These are phyloP conservation scores for Cytospora paraplurivora DNA, from an alignment of 2,329 filamentous ascomycete species.

Conservation along the genomic window DNA sequence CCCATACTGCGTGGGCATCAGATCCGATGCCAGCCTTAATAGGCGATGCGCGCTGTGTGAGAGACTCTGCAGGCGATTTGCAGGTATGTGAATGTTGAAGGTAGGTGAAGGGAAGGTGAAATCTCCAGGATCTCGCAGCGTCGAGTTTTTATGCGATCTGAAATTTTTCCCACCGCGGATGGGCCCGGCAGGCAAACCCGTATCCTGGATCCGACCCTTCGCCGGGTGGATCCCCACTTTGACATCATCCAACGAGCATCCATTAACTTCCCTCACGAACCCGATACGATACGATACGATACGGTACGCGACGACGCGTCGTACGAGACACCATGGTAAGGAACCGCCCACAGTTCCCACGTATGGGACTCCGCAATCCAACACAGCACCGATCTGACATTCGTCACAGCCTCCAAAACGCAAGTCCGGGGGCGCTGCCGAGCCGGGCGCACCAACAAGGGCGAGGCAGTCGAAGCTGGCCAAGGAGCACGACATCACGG, in stretches of 20 bases:
- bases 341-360: background rate
- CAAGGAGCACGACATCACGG: conserved; percentile 84
- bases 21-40: background rate
- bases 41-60: background rate
- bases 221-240: conserved; percentile 18
- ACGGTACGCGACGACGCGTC: conserved; percentile 21
- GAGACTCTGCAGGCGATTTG: background rate
- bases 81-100: background rate
- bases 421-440: conserved; percentile 42
- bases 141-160: conserved; percentile 22
- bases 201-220: background rate
- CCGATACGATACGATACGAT: background rate
- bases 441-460: conserved; percentile 37
- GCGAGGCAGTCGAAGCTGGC: conserved; percentile 82
- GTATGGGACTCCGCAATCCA: too few species aligned
- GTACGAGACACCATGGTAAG: conserved; percentile 25
- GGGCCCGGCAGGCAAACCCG: background rate
- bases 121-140: background rate
- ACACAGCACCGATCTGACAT: background rate
- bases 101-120: background rate
- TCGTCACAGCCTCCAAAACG: conserved; percentile 54
- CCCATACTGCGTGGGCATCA: background rate
- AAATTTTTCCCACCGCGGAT: background rate
- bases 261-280: background rate
- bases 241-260: conserved; percentile 23